A percentile compares a stretch with the other conserved stretches of the same genome.
These are phyloP conservation scores for Botrytis fragariae DNA, from an alignment of 2,329 filamentous ascomycete species.

Conservation along the genomic window DNA sequence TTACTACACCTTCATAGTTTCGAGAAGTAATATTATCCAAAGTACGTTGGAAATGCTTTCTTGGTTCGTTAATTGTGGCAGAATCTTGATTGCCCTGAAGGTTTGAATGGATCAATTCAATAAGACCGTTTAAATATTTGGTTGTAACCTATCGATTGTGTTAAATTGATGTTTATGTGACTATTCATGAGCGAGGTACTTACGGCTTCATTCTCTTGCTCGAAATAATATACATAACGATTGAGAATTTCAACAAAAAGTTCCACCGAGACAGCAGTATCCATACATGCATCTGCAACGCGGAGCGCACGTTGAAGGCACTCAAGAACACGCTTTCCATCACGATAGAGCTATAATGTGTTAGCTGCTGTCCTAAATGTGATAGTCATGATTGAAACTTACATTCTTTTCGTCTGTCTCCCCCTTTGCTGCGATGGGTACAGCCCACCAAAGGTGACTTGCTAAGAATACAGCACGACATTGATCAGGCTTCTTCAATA, in stretches of 20 bases:
- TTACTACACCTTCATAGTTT: conserved; percentile 87
- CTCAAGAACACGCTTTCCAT: conserved; percentile 94
- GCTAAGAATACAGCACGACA: conserved; percentile 95
- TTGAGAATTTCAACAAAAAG: conserved; percentile 98
- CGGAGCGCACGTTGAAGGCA: conserved; percentile 92
- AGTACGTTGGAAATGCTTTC: conserved; percentile 91
- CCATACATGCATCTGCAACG: conserved; percentile 98
- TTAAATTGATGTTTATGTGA: conserved; percentile 18
- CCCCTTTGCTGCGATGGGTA: conserved; percentile 75
- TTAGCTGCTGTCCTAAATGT: conserved; percentile 27
- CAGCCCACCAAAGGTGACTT: conserved; percentile 97
- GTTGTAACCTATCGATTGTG: conserved; percentile 65
- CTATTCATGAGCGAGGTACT: conserved; percentile 34
- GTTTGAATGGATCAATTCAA: conserved; percentile 97
- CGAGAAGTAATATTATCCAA: conserved; percentile 88
- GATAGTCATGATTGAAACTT: conserved; percentile 42
- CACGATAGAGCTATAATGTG: conserved; percentile 74
- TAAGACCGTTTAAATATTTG: conserved; percentile 96
- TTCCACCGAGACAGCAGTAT: conserved; percentile 93
- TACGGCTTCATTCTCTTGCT: conserved; percentile 95
- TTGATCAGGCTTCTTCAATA: conserved; percentile 96
- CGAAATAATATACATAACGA: conserved; percentile 98
- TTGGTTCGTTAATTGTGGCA: conserved; percentile 79
- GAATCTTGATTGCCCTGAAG: conserved; percentile 81
- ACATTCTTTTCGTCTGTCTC: conserved; percentile 81